These are phyloP conservation scores for Pseudozyma sp. DNA, from an alignment of 1,284 basidiomycete species.

Conservation along the genomic window DNA sequence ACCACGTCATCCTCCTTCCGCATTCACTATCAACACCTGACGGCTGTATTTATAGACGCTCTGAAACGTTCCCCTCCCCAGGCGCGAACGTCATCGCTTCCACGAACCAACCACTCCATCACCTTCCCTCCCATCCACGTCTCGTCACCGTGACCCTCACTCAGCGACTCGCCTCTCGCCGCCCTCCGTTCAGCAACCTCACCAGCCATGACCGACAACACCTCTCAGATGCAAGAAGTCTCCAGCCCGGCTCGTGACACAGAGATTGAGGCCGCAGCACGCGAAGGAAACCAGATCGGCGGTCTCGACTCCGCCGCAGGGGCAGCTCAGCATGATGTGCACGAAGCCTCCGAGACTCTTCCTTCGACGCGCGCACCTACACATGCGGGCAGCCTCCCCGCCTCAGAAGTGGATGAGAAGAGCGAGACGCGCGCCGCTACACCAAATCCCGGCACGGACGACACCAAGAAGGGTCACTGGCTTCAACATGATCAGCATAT, in stretches of 20 bases:
- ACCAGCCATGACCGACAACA: constrained; percentile 9
- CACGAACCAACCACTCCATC: too few species aligned
- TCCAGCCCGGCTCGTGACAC: constrained; percentile 1
- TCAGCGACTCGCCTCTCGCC: background rate
- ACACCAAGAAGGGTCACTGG: constrained; percentile 40
- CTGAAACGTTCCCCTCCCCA: too few species aligned
- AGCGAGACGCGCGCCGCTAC: constrained; percentile 1
- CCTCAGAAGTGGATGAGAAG: constrained; percentile 27
- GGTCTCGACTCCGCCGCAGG: constrained; percentile 24
- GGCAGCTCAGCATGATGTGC: constrained; percentile 10
- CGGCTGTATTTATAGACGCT: too few species aligned
- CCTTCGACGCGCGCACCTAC: constrained; percentile 19
- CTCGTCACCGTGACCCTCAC: too few species aligned
- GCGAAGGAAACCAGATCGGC: constrained; percentile 23
- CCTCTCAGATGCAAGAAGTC: constrained; percentile 12
- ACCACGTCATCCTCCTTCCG: too few species aligned
- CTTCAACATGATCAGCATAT: constrained; percentile 46
- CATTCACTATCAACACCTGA: too few species aligned
- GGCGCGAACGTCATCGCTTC: too few species aligned
- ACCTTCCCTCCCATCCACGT: too few species aligned
- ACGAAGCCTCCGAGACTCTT: constrained; percentile 8
- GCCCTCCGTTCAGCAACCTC: background rate
- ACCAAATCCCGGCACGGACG: background rate
- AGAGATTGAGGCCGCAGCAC: constrained; percentile 17
- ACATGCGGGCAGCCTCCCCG: constrained; percentile 4